Conservation (phyloP, 140 eudicot genomes). For the Stevia rebaudiana region DNA sequence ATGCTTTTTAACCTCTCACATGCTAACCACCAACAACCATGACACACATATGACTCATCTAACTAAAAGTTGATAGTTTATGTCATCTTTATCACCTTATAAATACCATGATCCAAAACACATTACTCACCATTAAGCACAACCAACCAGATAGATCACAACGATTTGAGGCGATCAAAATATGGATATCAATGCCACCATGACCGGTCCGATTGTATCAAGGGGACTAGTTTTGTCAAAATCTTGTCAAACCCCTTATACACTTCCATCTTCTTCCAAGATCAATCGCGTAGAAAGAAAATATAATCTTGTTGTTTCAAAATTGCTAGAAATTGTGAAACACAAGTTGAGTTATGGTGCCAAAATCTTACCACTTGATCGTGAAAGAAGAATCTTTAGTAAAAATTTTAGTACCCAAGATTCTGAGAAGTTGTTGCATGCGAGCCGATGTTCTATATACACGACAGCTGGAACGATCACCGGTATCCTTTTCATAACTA, state of each 20-base stretch:
- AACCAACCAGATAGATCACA: neutral
- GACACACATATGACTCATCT: conserved; percentile 21
- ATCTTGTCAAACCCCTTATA: neutral
- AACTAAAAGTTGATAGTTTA: conserved; percentile 3
- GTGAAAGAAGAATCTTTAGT: conserved; percentile 23
- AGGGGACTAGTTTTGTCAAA: conserved; percentile 6
- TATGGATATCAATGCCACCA: conserved; percentile 10
- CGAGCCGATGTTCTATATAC: conserved; percentile 30
- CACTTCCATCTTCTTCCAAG: neutral
- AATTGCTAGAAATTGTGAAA: conserved; percentile 28
- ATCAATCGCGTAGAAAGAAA: conserved; percentile 2
- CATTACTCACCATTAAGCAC: neutral
- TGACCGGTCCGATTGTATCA: neutral
- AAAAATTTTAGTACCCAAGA: conserved; percentile 25
- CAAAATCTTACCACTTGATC: conserved; percentile 29
- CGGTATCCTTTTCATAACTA: conserved; percentile 39
- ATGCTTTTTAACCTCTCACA: conserved; percentile 4
- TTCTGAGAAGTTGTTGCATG: conserved; percentile 39
- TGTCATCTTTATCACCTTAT: conserved; percentile 17
- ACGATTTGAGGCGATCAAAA: neutral
- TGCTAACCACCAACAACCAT: conserved; percentile 11
- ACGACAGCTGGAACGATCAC: conserved; percentile 42
- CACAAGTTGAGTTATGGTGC: conserved; percentile 38
- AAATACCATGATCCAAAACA: conserved; percentile 6
- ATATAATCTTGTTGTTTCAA: conserved; percentile 10